These are phyloP conservation scores for Camellia lanceoleosa DNA, from an alignment of 148 eudicot genomes.

Conservation along the genomic window DNA sequence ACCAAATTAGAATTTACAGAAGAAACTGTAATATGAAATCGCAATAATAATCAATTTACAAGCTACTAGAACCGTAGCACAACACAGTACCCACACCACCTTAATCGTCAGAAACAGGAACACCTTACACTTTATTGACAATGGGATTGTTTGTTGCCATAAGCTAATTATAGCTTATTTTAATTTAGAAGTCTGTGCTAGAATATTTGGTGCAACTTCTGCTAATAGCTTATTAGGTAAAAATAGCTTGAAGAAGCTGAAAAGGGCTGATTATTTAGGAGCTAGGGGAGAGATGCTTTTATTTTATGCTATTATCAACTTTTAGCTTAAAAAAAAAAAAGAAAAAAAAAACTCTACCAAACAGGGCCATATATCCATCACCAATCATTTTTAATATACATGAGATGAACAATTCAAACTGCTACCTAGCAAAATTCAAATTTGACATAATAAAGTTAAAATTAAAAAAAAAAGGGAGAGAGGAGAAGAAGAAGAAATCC, in stretches of 20 bases:
- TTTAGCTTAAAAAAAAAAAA: too few relatives aligned
- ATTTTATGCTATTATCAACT: too few relatives aligned
- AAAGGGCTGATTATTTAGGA: too few relatives aligned
- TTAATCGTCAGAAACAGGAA: neutral
- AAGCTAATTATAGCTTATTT: too few relatives aligned
- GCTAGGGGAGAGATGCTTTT: too few relatives aligned
- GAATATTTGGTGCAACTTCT: too few relatives aligned
- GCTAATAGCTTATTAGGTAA: too few relatives aligned
- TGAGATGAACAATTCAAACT: neutral
- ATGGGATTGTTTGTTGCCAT: too few relatives aligned
- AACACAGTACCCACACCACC: neutral
- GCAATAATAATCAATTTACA: neutral
- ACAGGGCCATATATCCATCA: neutral
- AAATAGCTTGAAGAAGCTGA: too few relatives aligned
- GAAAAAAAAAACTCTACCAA: too few relatives aligned
- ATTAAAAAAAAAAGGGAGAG: too few relatives aligned
- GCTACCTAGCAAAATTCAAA: neutral
- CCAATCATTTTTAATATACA: neutral
- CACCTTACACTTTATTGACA: neutral
- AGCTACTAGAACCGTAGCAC: neutral
- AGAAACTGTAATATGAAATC: neutral
- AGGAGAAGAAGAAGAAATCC: neutral
- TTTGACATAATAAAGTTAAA: constrained; percentile 2
- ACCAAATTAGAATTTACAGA: neutral
- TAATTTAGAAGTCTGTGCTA: too few relatives aligned